Conservation (phyloP, 805 yeast genomes). For the Yarrowia sp. region DNA sequence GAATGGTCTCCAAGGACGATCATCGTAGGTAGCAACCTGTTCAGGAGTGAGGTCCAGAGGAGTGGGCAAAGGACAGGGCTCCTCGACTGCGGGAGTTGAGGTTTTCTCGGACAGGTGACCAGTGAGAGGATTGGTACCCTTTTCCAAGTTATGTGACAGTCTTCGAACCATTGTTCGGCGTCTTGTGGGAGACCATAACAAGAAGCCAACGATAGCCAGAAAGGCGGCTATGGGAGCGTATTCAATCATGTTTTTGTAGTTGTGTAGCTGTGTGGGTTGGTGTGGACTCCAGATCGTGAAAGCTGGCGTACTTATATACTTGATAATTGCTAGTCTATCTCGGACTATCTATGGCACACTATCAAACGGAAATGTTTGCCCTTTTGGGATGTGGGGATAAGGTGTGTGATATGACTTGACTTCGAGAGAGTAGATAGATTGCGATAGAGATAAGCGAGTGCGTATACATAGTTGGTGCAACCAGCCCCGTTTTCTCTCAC, state of each 20-base stretch:
- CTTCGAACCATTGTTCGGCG: not conserved
- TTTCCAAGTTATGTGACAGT: not conserved
- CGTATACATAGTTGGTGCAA: not conserved
- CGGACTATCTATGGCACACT: not conserved
- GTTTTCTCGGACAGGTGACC: not conserved
- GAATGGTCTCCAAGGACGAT: constrained; percentile 78
- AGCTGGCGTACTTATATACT: not conserved
- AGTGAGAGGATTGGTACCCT: not conserved
- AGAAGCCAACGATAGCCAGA: not conserved
- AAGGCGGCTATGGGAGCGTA: not conserved
- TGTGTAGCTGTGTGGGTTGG: not conserved
- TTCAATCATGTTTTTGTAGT: not conserved
- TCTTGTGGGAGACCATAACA: not conserved
- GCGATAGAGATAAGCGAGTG: not conserved
- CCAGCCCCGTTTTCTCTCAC: too few species aligned
- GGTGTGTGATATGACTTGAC: constrained; percentile 6
- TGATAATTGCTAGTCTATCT: not conserved
- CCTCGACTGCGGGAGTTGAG: not conserved
- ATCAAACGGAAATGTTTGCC: constrained; percentile 23
- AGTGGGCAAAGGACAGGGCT: constrained; percentile 3
- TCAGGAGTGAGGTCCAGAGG: constrained; percentile 55
- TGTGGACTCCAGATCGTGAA: not conserved
- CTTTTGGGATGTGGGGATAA: constrained; percentile 22
- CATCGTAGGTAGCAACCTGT: constrained; percentile 61
- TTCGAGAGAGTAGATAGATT: not conserved